phyloP scores from a whole-genome alignment of 2,329 filamentous ascomycete genomes.

The Beauveria bassiana region DNA sequence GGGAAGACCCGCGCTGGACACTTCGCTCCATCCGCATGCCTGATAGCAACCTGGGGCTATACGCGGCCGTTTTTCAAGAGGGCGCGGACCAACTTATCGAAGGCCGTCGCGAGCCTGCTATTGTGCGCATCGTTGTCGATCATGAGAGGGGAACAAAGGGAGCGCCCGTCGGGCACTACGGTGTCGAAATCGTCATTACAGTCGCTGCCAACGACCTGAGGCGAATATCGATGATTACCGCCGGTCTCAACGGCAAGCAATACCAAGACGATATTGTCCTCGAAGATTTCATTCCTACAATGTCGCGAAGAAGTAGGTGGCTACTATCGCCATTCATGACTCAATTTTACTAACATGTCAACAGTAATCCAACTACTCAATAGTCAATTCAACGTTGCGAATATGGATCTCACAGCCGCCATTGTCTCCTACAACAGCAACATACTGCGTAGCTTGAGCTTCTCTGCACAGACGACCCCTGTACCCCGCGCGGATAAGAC shows the following conservation, averaged over 20 bases:
- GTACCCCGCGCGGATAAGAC: slow-evolving; percentile 53
- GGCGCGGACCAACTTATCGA: slow-evolving; percentile 53
- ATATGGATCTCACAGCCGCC: slow-evolving; percentile 55
- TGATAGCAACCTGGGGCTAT: slow-evolving; percentile 51
- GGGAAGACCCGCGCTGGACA: slow-evolving; percentile 74
- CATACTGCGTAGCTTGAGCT: slow-evolving; percentile 61
- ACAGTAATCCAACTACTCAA: slow-evolving; percentile 66
- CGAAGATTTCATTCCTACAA: slow-evolving; percentile 65
- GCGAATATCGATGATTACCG: slow-evolving; percentile 41
- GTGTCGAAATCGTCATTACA: slow-evolving; percentile 64
- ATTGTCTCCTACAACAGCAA: slow-evolving; percentile 74
- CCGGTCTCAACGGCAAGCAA: slow-evolving; percentile 61
- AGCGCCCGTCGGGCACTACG: slow-evolving; percentile 57
- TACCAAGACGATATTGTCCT: slow-evolving; percentile 66
- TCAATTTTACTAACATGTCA: slow-evolving; percentile 24
- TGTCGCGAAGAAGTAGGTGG: slow-evolving; percentile 63
- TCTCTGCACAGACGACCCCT: slow-evolving; percentile 34
- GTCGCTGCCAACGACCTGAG: slow-evolving; percentile 47
- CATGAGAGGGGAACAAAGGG: slow-evolving; percentile 58
- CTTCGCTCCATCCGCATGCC: slow-evolving; percentile 61
- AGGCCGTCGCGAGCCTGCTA: slow-evolving; percentile 59
- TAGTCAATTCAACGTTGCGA: slow-evolving; percentile 60
- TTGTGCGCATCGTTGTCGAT: slow-evolving; percentile 67
- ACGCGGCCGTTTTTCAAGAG: slow-evolving; percentile 67
- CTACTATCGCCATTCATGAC: neutral